Base-by-base conservation (phyloP, 176 grass and related monocot genomes). In the Oryza meyeriana region DNA sequence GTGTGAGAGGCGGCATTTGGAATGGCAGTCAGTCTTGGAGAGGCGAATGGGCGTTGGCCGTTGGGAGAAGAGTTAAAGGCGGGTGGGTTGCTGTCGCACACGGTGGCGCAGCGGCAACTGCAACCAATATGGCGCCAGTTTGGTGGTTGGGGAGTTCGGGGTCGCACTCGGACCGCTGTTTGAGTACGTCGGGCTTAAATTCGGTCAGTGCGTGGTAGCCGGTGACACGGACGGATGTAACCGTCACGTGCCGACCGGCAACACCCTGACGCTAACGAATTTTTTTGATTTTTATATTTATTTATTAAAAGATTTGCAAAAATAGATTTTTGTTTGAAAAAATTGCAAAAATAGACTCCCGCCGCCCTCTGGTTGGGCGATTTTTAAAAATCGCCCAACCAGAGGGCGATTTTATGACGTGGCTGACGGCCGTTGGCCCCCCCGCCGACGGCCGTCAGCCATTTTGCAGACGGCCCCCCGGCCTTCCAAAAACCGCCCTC, bases 11-110 rank as follows among this genome's bases (percentile, higher is more conserved):
- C 32, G 34, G 73, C 66, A 82, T 85, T 55, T 35, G 36, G 10
- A 57, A 52, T 78, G 20, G 50, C 7, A 1, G 47, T 18, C 47
- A 7, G 50, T 22, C 18, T 55, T 64, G 69, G 20, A 10, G 61
- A 52, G 55, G 10, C 0, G 24, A 52, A 32, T 0, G 35, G 72
- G 6, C 18, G 79, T 90, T 83, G 67, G 76, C 0, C 20, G 71
- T 61, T 89, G 77, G 74, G 45, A 2, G 4, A 11, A 20, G n/a
- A 65, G 36, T 90, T 78, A 90, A 73, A n/a, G n/a, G n/a, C n/a
- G n/a, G 77, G 64, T 78, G 82, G 41, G 72, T 85, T 28, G 71
- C 41, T 80, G 52, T 75, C 87, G 29, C 9, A 33, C 67, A 25
- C 66, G 32, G 79, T 38, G 24, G 73, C 4, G 27, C 36, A 20